Evolutionary conservation across 108 stramenopile genomes (phyloP), one percentile per base, ranked within the genome.

Genomic region (Skeletonema menzelii): DNA sequence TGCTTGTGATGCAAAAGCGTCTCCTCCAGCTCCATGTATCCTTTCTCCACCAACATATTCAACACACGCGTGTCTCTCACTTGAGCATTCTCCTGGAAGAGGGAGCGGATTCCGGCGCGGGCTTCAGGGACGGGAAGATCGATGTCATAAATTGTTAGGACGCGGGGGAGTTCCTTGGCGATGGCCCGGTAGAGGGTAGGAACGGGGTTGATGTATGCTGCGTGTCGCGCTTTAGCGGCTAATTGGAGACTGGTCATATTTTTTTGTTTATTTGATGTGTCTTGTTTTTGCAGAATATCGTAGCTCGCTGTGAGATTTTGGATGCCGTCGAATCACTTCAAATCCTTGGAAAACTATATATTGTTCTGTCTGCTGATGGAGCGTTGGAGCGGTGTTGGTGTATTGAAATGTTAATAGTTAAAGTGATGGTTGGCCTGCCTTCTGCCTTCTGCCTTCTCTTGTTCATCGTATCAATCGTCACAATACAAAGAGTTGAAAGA

Each of bases 1-100:
- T 97, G 96, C 73, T 95, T 97, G 82, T 95, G 91, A 68, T 97
- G 96, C 80, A 97, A 68, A 78, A 97, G 69, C 26, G 90, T 91
- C 70, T 93, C 92, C 77, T 97, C 94, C 67, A 97, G 70, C 20
- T 88, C 87, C 78, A 93, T 91, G 74, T 97, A 97, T 13, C 96
- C 96, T 77, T 88, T 86, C 28, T 91, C 92, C n/a, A 97, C 70
- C 67, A 97, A 69, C 88, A 94, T 91, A 55, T 89, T 87, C 44
- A 82, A 55, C 13, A 97, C 89, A 11, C 96, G 85, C 2, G 57
- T 47, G 75, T 97, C 96, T 73, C 92, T 89, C 27, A 97, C 63
- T 35, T 85, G 62, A 57, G 75, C 72, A 63, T 95, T 84, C 27
- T 86, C 68, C 19, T 87, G 71, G 76, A 97, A 97, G 34, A 87